Conservation (phyloP, 106 monocot species). For the Cymbidium sinense region DNA sequence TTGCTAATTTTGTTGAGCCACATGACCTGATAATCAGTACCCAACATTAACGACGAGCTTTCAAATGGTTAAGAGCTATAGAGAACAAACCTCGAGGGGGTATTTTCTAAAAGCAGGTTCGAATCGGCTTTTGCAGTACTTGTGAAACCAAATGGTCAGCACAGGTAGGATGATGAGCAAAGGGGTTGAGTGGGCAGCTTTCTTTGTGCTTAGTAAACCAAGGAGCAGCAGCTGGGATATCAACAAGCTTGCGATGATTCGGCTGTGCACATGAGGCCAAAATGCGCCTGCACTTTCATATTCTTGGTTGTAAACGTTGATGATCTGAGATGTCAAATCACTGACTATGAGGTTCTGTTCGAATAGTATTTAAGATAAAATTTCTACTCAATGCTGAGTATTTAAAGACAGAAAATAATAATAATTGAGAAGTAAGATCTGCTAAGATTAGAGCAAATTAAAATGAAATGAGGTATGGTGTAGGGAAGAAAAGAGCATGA, state of each 20-base stretch:
- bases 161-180: constrained; percentile 58
- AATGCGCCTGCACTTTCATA: constrained; percentile 96
- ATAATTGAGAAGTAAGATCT: too few relatives aligned
- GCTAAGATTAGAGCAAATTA: too few relatives aligned
- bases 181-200: constrained; percentile 81
- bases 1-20: not conserved
- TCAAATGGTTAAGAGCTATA: not conserved
- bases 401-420: not conserved
- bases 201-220: constrained; percentile 79
- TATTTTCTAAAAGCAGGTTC: constrained; percentile 84
- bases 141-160: constrained; percentile 73
- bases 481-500: too few relatives aligned
- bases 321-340: constrained; percentile 54
- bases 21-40: not conserved
- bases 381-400: not conserved
- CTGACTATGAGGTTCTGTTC: not conserved
- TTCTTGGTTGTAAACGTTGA: constrained; percentile 92
- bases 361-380: not conserved
- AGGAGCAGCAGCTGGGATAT: constrained; percentile 77
- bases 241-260: constrained; percentile 64
- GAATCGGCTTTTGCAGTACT: constrained; percentile 85
- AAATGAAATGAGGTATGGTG: too few relatives aligned
- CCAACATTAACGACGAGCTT: too few relatives aligned
- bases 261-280: constrained; percentile 85
- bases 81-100: constrained; percentile 62